phyloP scores from a whole-genome alignment of 331 rosid genomes.

The Malus hybrid region DNA sequence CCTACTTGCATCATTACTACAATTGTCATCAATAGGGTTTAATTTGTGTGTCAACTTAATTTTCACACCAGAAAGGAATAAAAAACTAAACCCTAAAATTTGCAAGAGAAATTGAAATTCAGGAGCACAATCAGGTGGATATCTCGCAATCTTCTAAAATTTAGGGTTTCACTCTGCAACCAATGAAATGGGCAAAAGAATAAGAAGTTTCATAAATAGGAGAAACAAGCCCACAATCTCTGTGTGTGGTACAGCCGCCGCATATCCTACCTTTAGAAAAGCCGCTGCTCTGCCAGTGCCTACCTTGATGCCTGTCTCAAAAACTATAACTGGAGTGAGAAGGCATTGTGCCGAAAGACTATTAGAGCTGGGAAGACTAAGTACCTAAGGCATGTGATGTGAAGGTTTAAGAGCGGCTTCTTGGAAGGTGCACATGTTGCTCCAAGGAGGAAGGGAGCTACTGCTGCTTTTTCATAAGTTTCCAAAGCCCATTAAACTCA shows the following conservation, averaged over 20 bases:
- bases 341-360: constrained; percentile 37
- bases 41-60: too few relatives aligned
- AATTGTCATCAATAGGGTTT: too few relatives aligned
- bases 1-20: too few relatives aligned
- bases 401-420: constrained; percentile 36
- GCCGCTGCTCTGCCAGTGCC: constrained; percentile 28
- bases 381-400: constrained; percentile 31
- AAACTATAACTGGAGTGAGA: constrained; percentile 39
- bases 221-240: constrained; percentile 30
- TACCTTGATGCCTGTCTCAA: constrained; percentile 14
- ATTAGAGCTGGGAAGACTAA: constrained; percentile 37
- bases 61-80: too few relatives aligned
- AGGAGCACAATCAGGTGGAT: background rate
- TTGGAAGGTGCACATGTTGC: constrained; percentile 27
- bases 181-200: constrained; percentile 18
- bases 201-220: constrained; percentile 28
- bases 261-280: constrained; percentile 29
- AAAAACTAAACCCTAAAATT: too few relatives aligned
- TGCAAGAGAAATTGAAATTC: too few relatives aligned
- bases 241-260: constrained; percentile 30
- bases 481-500: background rate
- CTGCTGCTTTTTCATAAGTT: constrained; percentile 10
- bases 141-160: background rate
- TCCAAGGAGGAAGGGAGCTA: constrained; percentile 26
- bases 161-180: constrained; percentile 11